Conservation (phyloP, 495 filamentous ascomycete species). For the Zalerion maritima region DNA sequence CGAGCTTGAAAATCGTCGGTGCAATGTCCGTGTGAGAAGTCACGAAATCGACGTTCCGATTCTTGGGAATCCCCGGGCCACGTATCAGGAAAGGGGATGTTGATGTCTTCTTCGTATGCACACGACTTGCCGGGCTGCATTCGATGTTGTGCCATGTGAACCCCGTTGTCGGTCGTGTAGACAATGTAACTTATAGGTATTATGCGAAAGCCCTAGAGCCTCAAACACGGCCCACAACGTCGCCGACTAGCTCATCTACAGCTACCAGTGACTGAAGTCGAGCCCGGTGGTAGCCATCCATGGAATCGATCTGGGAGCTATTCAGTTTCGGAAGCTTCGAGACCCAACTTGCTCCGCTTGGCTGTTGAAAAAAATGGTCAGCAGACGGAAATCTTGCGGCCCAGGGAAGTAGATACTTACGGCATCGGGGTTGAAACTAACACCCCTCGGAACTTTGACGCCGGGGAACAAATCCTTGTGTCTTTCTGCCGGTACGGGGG, state of each 20-base stretch:
- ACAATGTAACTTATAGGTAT: slow-evolving; percentile 62
- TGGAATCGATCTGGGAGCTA: slow-evolving; percentile 41
- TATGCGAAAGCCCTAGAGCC: slow-evolving; percentile 37
- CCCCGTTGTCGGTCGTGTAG: slow-evolving; percentile 63
- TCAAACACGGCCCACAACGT: slow-evolving; percentile 37
- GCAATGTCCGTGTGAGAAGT: slow-evolving; percentile 58
- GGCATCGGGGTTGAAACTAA: slow-evolving; percentile 38
- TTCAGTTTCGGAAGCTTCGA: slow-evolving; percentile 34
- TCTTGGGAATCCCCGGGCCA: slow-evolving; percentile 39
- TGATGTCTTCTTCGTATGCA: slow-evolving; percentile 61
- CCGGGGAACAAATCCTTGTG: slow-evolving; percentile 35
- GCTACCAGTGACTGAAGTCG: slow-evolving; percentile 49
- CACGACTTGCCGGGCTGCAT: slow-evolving; percentile 57
- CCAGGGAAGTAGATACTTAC: slow-evolving; percentile 17
- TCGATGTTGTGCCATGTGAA: slow-evolving; percentile 61
- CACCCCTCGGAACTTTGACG: slow-evolving; percentile 33
- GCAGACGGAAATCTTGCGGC: no score
- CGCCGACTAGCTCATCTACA: slow-evolving; percentile 57
- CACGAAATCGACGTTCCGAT: slow-evolving; percentile 34
- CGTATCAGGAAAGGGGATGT: slow-evolving; percentile 51
- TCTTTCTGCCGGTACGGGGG: slow-evolving; percentile 34
- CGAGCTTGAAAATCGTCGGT: slow-evolving; percentile 46
- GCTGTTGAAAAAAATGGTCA: slow-evolving; percentile 4
- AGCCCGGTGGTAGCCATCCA: slow-evolving; percentile 53
- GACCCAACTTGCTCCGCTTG: slow-evolving; percentile 51